Percentiles rank a stretch among this genome's conserved stretches.
Evolutionary conservation across 768 basidiomycete genomes (phyloP).

Genomic region (Candolleomyces eurysporus): DNA sequence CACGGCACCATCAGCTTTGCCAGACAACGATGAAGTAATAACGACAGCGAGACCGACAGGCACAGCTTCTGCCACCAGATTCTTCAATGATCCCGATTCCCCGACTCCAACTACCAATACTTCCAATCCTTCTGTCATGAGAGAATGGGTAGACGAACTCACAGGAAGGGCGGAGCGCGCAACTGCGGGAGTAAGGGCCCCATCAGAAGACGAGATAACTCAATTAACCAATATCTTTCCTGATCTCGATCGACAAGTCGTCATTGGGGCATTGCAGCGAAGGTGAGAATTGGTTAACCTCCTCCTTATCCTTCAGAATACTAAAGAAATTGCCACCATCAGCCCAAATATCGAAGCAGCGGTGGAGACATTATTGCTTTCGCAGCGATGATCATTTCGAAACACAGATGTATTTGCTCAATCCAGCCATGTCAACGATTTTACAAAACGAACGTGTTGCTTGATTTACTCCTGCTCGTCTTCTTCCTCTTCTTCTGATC

Average conservation of each 20-base stretch:
- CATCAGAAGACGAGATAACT: conserved; percentile 72
- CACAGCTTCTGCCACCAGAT: conserved; percentile 1
- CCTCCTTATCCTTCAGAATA: conserved; percentile 8
- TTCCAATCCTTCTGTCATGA: conserved; percentile 51
- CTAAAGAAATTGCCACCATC: conserved; percentile 4
- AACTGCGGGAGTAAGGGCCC: conserved; percentile 60
- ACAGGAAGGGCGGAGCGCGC: conserved; percentile 61
- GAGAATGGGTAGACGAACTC: conserved; percentile 79
- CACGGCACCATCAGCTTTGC: conserved; percentile 9
- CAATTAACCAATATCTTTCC: conserved; percentile 85
- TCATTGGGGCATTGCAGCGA: conserved; percentile 76
- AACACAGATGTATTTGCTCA: background rate
- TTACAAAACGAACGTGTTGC: background rate
- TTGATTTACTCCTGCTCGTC: conserved; percentile 20
- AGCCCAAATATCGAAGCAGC: conserved; percentile 81
- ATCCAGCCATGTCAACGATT: conserved; percentile 1
- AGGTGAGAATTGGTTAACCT: conserved; percentile 49
- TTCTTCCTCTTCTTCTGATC: conserved; percentile 43
- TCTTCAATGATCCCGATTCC: conserved; percentile 7
- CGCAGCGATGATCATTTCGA: conserved; percentile 31
- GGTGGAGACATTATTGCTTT: conserved; percentile 72
- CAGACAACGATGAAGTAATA: conserved; percentile 55
- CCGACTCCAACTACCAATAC: conserved; percentile 15
- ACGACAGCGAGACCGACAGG: conserved; percentile 46
- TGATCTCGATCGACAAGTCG: conserved; percentile 64